Evolutionary conservation across 1,139 yeast genomes (phyloP).

Genomic region (Lodderomyces pseudojiufengensis): DNA sequence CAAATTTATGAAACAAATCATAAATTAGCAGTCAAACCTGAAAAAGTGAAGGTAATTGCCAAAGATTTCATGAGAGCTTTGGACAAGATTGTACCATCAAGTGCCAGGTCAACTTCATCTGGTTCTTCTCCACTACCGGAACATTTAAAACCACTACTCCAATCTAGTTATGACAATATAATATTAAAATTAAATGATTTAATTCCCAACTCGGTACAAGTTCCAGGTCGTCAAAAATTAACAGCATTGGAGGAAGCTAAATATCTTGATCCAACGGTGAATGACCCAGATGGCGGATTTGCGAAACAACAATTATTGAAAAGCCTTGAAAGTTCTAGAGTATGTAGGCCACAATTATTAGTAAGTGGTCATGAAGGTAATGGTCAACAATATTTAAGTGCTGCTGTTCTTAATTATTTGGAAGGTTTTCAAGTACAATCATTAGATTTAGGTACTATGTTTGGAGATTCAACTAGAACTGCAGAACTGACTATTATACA

Average conservation of each 20-base stretch:
- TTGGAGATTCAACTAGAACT: conserved; percentile 77
- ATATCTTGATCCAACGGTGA: conserved; percentile 55
- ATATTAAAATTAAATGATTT: conserved; percentile 49
- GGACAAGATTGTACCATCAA: conserved; percentile 86
- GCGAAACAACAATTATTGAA: conserved; percentile 59
- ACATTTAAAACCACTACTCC: conserved; percentile 60
- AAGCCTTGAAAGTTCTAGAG: conserved; percentile 58
- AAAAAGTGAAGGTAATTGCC: conserved; percentile 70
- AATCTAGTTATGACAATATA: conserved; percentile 45
- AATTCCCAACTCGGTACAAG: conserved; percentile 52
- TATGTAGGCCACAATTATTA: conserved; percentile 78
- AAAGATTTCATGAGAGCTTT: conserved; percentile 85
- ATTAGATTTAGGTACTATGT: conserved; percentile 73
- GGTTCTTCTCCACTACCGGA: conserved; percentile 79
- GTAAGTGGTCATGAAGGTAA: conserved; percentile 74
- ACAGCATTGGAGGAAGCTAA: conserved; percentile 69
- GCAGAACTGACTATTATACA: conserved; percentile 86
- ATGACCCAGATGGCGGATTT: conserved; percentile 66
- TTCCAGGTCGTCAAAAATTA: conserved; percentile 38
- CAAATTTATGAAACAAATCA: conserved; percentile 81
- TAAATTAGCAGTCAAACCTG: conserved; percentile 71
- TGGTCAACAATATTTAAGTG: conserved; percentile 85
- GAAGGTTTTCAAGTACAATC: conserved; percentile 92
- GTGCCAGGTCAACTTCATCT: conserved; percentile 78
- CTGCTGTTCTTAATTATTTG: conserved; percentile 75